phyloP scores from a whole-genome alignment of 2,329 filamentous ascomycete genomes.

The Fusarium algeriense region DNA sequence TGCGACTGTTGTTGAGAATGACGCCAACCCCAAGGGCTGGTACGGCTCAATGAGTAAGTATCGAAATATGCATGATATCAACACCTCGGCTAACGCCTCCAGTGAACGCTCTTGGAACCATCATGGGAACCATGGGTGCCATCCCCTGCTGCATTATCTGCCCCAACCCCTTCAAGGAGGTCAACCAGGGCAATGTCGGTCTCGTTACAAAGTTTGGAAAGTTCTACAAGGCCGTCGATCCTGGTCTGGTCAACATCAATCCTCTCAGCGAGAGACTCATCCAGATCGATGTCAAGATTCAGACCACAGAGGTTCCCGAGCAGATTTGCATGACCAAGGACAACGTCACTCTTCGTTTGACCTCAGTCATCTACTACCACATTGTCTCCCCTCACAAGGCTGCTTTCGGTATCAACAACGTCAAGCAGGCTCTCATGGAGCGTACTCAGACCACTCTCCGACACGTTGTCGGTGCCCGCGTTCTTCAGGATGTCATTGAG shows the following conservation, averaged over 20 bases:
- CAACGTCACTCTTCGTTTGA: conserved; percentile 94
- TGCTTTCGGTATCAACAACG: conserved; percentile 94
- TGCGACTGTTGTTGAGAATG: conserved; percentile 72
- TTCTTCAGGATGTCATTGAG: conserved; percentile 98
- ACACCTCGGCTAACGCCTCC: neutral
- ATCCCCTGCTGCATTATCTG: conserved; percentile 92
- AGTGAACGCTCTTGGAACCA: conserved; percentile 80
- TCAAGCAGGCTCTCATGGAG: conserved; percentile 95
- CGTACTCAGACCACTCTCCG: conserved; percentile 97
- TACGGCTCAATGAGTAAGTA: conserved; percentile 86
- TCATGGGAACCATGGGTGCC: conserved; percentile 83
- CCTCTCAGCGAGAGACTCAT: conserved; percentile 90
- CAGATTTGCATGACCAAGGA: conserved; percentile 99
- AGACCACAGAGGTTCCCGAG: conserved; percentile 95
- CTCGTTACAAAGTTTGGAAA: conserved; percentile 95
- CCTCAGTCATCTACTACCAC: conserved; percentile 99
- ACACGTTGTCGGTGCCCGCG: conserved; percentile 94
- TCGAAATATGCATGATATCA: neutral
- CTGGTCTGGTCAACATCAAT: conserved; percentile 97
- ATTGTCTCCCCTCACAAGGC: conserved; percentile 96
- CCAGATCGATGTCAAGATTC: conserved; percentile 98
- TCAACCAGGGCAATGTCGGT: conserved; percentile 93
- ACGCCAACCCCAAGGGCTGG: conserved; percentile 83
- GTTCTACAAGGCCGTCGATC: conserved; percentile 96
- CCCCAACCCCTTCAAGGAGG: conserved; percentile 95